Evolutionary conservation across 352 stramenopile genomes (phyloP), one percentile per base, ranked within the genome.

Genomic region (Phytophthora capsici): DNA sequence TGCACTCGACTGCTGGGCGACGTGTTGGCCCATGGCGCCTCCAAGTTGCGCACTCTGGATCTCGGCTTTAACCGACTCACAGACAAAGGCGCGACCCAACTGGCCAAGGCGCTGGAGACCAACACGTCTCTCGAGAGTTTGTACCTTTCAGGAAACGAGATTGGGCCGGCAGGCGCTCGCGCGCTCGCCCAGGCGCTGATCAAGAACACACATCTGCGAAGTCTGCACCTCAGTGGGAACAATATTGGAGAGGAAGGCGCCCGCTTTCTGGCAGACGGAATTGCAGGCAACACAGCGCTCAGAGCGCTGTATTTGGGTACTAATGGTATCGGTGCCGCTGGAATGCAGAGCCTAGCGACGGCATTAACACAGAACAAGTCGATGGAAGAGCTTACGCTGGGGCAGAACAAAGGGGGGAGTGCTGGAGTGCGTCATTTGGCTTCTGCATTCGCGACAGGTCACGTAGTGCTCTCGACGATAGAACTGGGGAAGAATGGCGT

Each of bases 141-240:
- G 36, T 95, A 94, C 48, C 70, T 95, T 14, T 91, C 82, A 58
- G 85, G 86, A 43, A 95, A 95, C 58, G 81, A 91, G 49, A 91
- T 95, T 49, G 85, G 84, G n/a, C 76, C 78, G 0, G 48, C 58
- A 0, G 86, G 86, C 7, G 82, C 80, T 2, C 51, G 57, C 16
- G 70, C 81, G 22, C 54, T 95, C 6, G 71, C 83, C 12, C 44
- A 66, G 5, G 84, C 83, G 26, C 74, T 95, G 8, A 64, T 30
- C 2, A 70, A 71, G 40, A 95, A 95, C 63, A 57, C 69, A 4
- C 86, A 82, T 28, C 63, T 95, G 34, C 52, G 62, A 19, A 88
- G 75, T 63, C 65, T 95, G 32, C 87, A 93, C 57, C 53, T 95
- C 32, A 93, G 84, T 30, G 86, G 86, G 34, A 95, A 95, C 65